These are phyloP conservation scores for Globisporangium rhizosaccharum DNA, from an alignment of 352 stramenopile genomes.

Conservation along the genomic window DNA sequence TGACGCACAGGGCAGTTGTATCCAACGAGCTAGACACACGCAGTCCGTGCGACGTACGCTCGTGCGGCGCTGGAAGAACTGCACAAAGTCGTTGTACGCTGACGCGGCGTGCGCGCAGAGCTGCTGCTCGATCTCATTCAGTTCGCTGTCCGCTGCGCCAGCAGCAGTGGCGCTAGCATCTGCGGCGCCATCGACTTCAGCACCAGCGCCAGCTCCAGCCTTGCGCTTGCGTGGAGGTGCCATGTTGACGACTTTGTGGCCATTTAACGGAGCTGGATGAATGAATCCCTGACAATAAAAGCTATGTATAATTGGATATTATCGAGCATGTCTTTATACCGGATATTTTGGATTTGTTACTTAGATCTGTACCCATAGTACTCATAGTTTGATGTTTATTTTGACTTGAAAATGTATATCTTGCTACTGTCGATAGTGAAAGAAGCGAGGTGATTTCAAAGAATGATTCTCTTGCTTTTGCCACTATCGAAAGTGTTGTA, in stretches of 20 bases:
- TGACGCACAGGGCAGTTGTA: background rate
- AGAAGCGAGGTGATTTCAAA: too few relatives aligned
- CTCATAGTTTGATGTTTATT: too few relatives aligned
- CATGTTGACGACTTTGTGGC: background rate
- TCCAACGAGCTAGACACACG: background rate
- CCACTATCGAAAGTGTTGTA: too few relatives aligned
- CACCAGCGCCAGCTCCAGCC: background rate
- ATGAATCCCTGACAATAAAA: too few relatives aligned
- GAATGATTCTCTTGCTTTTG: too few relatives aligned
- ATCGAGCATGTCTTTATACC: too few relatives aligned
- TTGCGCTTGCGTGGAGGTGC: constrained; percentile 3
- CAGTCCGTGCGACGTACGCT: constrained; percentile 31
- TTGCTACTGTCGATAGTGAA: too few relatives aligned
- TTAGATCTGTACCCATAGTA: too few relatives aligned
- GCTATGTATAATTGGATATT: too few relatives aligned
- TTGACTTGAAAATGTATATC: too few relatives aligned
- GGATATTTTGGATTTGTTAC: too few relatives aligned
- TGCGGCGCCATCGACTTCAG: background rate
- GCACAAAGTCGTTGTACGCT: constrained; percentile 68
- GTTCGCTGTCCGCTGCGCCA: background rate
- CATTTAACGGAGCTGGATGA: too few relatives aligned
- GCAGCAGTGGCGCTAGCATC: background rate
- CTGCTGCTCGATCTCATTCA: constrained; percentile 67
- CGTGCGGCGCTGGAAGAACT: constrained; percentile 43
- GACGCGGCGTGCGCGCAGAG: constrained; percentile 57